Base-by-base conservation (phyloP, 2,329 filamentous ascomycete genomes). In the Hypoxylon sp. region DNA sequence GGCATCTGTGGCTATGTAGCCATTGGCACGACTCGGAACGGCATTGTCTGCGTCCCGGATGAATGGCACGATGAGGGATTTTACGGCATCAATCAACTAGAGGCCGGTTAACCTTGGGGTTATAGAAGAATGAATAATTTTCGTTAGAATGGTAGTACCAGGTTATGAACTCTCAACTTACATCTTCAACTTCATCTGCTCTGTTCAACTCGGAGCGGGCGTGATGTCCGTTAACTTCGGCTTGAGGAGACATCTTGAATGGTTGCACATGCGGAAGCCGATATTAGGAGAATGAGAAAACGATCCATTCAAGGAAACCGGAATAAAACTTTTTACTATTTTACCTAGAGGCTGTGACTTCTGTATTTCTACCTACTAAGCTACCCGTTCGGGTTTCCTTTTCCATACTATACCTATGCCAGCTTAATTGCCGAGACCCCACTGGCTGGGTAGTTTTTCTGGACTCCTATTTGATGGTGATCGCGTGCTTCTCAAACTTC, bases 21-120 rank as follows among this genome's bases (percentile, higher is more conserved):
- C 89, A 0, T 84, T 80, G 56, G 80, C 83, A 72, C 86, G 89
- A 41, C 81, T 83, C 5, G 80, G 76, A 1, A 84, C 82, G 19
- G 89, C 86, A 61, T 90, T 84, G 79, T 94, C 91, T 43, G 92
- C 90, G n/a, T 85, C 82, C 67, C 82, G 85, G 73, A 95, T 89
- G 78, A 91, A 94, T 0, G 90, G 89, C 19, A 93, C 81, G 63
- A 94, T 86, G 60, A 93, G 83, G 7, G 84, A 81, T 79, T 90
- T 87, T 52, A 94, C 87, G 2, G 90, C 87, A 60, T 86, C 83
- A 52, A 94, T 85, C 50, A 94, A 85, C 91, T 94, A 41, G 7
- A 2, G 2, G 5, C n/a, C 10, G 3, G 68, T 69, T 32, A 65
- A 69, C 48, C 21, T 62, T 32, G 34, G 2, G 13, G 25, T n/a